A percentile compares a stretch with the other conserved stretches of the same genome.
phyloP scores from a whole-genome alignment of 2,329 filamentous ascomycete species.

The Beauveria sp. region DNA sequence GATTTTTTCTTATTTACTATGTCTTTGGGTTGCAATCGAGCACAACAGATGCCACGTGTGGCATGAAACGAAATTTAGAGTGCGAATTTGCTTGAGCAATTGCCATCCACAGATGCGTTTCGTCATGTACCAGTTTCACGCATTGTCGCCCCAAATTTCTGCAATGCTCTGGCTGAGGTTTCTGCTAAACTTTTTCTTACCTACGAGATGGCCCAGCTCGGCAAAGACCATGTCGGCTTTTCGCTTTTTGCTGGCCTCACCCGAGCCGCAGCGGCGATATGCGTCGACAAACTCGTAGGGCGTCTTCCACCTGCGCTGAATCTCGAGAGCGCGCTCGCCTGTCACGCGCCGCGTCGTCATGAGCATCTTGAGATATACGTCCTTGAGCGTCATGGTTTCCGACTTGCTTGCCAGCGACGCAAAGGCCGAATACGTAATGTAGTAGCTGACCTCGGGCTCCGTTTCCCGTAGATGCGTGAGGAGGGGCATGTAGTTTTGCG shows the following conservation, averaged over 20 bases:
- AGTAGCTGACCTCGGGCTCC: conserved; percentile 43
- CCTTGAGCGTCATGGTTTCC: conserved; percentile 62
- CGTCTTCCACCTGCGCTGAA: conserved; percentile 71
- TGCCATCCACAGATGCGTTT: neutral
- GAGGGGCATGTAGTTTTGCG: conserved; percentile 58
- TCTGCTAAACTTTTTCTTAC: conserved; percentile 61
- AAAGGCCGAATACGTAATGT: conserved; percentile 65
- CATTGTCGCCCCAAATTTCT: conserved; percentile 57
- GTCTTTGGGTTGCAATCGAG: neutral
- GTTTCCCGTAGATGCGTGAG: conserved; percentile 50
- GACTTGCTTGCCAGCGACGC: conserved; percentile 68
- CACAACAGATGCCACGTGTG: neutral
- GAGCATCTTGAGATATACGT: conserved; percentile 76
- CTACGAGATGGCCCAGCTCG: conserved; percentile 50
- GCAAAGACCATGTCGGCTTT: conserved; percentile 53
- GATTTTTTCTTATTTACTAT: conserved; percentile 1
- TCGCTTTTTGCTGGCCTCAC: conserved; percentile 44
- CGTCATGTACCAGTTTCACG: neutral
- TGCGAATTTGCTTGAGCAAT: neutral
- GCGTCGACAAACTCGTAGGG: conserved; percentile 65
- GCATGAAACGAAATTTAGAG: neutral
- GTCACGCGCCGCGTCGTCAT: conserved; percentile 73
- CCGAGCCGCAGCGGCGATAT: conserved; percentile 47
- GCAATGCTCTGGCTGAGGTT: conserved; percentile 61
- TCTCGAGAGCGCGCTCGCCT: conserved; percentile 70